Percentiles rank a stretch among this genome's conserved stretches.
These are phyloP conservation scores for Peribolospora baueri DNA, from an alignment of 768 basidiomycete genomes.

Conservation along the genomic window DNA sequence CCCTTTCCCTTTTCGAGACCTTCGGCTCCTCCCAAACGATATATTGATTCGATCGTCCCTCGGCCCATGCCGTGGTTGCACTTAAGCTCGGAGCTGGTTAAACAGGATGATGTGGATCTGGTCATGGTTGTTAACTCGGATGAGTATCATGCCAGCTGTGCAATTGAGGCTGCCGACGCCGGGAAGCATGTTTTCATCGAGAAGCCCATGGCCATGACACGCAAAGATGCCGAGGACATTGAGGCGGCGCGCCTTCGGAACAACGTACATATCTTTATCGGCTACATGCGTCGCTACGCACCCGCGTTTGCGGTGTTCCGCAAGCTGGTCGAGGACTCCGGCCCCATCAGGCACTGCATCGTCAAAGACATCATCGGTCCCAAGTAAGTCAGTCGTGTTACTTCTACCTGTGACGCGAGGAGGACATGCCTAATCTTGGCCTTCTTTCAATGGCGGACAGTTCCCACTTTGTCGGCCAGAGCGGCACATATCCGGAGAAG, in stretches of 20 bases:
- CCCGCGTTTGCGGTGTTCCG: slow-evolving; percentile 12
- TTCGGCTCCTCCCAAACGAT: not conserved
- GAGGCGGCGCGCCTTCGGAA: slow-evolving; percentile 11
- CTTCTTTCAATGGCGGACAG: slow-evolving; percentile 3
- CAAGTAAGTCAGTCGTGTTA: slow-evolving; percentile 5
- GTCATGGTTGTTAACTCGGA: slow-evolving; percentile 8
- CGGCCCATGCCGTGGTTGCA: too few relatives aligned
- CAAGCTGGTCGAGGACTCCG: slow-evolving; percentile 11
- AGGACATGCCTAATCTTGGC: not conserved
- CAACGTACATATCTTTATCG: slow-evolving; percentile 11
- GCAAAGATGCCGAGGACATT: slow-evolving; percentile 12
- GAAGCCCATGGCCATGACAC: slow-evolving; percentile 16
- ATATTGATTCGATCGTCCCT: not conserved
- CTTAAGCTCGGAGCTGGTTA: slow-evolving; percentile 3
- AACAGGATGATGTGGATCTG: slow-evolving; percentile 3
- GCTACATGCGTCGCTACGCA: slow-evolving; percentile 18
- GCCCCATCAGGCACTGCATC: slow-evolving; percentile 12
- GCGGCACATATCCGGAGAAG: slow-evolving; percentile 8
- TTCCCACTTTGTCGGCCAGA: slow-evolving; percentile 13
- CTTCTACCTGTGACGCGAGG: not conserved
- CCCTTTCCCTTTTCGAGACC: not conserved
- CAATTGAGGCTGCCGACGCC: slow-evolving; percentile 1
- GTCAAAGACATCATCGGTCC: slow-evolving; percentile 16
- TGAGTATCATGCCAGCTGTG: slow-evolving; percentile 8
- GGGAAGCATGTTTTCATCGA: slow-evolving; percentile 17